phyloP scores from a whole-genome alignment of 2,329 filamentous ascomycete genomes.

The Colletotrichum brevisporum region DNA sequence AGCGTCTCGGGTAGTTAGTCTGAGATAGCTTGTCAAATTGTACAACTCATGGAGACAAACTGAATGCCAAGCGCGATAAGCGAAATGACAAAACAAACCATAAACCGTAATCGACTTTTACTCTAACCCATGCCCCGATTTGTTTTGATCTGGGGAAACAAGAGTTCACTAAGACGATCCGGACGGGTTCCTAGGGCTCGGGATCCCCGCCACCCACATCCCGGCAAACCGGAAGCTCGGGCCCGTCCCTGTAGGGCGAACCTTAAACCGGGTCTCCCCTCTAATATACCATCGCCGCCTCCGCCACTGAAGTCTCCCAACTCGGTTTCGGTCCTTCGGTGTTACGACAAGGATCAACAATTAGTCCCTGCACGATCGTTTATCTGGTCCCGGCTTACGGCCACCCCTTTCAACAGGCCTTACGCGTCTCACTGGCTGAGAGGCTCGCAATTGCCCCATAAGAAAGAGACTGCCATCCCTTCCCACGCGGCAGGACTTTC shows the following conservation, averaged over 20 bases:
- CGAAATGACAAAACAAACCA: too few species aligned
- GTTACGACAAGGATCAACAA: conserved; percentile 21
- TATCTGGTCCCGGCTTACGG: conserved; percentile 1
- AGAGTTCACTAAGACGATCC: background rate
- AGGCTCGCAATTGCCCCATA: conserved; percentile 33
- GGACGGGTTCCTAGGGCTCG: conserved; percentile 11
- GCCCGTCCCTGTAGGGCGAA: conserved; percentile 2
- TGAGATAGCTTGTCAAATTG: too few species aligned
- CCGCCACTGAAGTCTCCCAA: background rate
- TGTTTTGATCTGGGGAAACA: conserved; percentile 2
- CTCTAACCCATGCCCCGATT: background rate
- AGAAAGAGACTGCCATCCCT: background rate
- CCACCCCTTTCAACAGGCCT: conserved; percentile 5
- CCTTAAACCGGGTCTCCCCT: background rate
- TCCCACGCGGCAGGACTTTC: conserved; percentile 10
- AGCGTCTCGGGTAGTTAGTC: too few species aligned
- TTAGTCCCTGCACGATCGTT: background rate
- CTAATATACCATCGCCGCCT: background rate
- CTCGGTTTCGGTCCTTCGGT: conserved; percentile 23
- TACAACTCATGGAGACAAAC: too few species aligned
- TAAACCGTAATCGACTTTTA: conserved; percentile 1
- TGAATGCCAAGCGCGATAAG: too few species aligned
- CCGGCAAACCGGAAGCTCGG: conserved; percentile 9
- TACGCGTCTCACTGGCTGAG: conserved; percentile 28
- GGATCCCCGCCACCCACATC: conserved; percentile 24